A percentile compares a stretch with the other conserved stretches of the same genome.
phyloP scores from a whole-genome alignment of 371 early-diverging fungal species.

The Rhizomucor pusillus region DNA sequence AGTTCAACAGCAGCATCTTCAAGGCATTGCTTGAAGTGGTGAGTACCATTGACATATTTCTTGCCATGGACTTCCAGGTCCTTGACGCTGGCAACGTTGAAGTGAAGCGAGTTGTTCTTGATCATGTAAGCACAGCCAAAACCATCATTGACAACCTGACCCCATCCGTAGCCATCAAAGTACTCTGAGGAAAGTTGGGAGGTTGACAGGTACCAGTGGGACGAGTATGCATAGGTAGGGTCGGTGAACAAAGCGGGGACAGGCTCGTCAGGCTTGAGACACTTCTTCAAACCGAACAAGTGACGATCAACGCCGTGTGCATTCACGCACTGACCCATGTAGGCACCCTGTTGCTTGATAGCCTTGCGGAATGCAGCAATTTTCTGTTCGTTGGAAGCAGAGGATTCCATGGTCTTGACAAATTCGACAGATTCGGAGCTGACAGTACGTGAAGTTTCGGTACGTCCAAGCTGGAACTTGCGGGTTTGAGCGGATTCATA shows the following conservation, averaged over 20 bases:
- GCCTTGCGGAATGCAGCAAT: slow-evolving; percentile 72
- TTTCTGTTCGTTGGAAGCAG: slow-evolving; percentile 51
- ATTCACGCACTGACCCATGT: slow-evolving; percentile 81
- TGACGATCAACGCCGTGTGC: slow-evolving; percentile 93
- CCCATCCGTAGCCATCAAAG: slow-evolving; percentile 95
- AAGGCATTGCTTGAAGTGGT: slow-evolving; percentile 56
- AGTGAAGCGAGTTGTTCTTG: slow-evolving; percentile 76
- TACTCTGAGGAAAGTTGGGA: slow-evolving; percentile 90
- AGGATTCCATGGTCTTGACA: slow-evolving; percentile 82
- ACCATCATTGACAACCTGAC: slow-evolving; percentile 93
- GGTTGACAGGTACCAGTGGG: slow-evolving; percentile 93
- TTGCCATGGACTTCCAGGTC: slow-evolving; percentile 49
- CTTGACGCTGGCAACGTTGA: slow-evolving; percentile 79
- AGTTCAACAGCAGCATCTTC: slow-evolving; percentile 73
- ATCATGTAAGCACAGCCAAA: slow-evolving; percentile 96
- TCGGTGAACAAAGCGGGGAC: slow-evolving; percentile 85
- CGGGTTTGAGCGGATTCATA: slow-evolving; percentile 93
- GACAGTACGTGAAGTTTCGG: slow-evolving; percentile 91
- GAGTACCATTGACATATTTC: slow-evolving; percentile 42
- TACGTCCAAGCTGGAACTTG: slow-evolving; percentile 90
- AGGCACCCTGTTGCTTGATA: slow-evolving; percentile 70
- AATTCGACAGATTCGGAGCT: slow-evolving; percentile 79
- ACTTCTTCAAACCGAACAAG: slow-evolving; percentile 67
- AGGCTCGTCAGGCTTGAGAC: slow-evolving; percentile 67
- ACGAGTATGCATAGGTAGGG: slow-evolving; percentile 75